Base-by-base conservation (phyloP, 495 filamentous ascomycete genomes). In the Hypoxylon trugodes region DNA sequence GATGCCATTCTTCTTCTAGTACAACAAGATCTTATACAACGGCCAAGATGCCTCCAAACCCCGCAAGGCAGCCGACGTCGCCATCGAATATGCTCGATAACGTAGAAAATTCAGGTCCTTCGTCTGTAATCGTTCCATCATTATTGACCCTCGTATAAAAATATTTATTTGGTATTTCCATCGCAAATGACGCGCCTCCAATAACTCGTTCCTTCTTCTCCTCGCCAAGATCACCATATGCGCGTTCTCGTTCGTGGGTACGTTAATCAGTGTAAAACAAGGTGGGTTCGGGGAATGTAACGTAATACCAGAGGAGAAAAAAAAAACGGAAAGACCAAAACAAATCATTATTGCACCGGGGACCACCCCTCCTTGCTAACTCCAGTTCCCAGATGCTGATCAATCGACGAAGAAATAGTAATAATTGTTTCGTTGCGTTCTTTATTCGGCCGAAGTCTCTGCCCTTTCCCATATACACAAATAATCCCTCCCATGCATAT, bases 321-420 rank as follows among this genome's bases (percentile, higher is more conserved):
- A 43, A 38, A 51, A 56, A 50, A 36, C 35, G 32, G 19, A 30
- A 25, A 15, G 22, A 48, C 15, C 25, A 33, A 54, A 51, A 59
- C n/a, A n/a, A 55, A 54, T 61, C 64, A 67, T 61, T 61, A 61
- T 47, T 67, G 58, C 58, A 58, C 64, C 47, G 38, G 30, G 33
- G 24, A 26, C 51, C 30, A n/a, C n/a, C 45, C 58, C 35, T 36
- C 45, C 41, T 67, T 61, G 36, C 40, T 40, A 53, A 67, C 64
- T 67, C 64, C 64, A 25, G 28, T 54, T 61, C 63, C 63, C 63
- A 61, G 36, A 66, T 66, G 63, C 63, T 61, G 51, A 49, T 37
- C 49, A 40, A 52, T 48, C 46, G 30, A 66, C 56, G 26, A 55
- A 57, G 18, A 61, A 54, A 48, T n/a, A n/a, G n/a, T n/a, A n/a